These are phyloP conservation scores for Vanderwaltozyma tropicalis DNA, from an alignment of 805 yeast species.

Conservation along the genomic window DNA sequence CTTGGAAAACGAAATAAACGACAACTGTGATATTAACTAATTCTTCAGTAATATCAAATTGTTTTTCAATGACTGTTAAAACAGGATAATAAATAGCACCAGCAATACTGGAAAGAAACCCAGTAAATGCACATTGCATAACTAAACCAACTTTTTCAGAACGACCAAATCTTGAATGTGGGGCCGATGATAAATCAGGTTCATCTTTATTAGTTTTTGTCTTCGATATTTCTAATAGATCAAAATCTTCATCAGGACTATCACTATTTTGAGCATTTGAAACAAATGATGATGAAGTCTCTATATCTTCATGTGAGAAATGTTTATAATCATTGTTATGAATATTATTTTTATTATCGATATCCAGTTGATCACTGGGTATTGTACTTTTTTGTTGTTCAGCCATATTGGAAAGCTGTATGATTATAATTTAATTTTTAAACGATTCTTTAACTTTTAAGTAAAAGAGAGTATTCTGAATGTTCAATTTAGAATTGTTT, in stretches of 20 bases:
- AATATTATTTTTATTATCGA: too few relatives aligned
- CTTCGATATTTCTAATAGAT: neutral
- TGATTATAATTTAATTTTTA: too few relatives aligned
- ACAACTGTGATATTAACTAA: conserved; percentile 63
- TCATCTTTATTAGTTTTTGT: neutral
- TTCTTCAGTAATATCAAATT: conserved; percentile 48
- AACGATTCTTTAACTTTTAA: too few relatives aligned
- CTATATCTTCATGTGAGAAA: too few relatives aligned
- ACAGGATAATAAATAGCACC: conserved; percentile 79
- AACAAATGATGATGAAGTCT: too few relatives aligned
- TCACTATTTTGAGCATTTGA: too few relatives aligned
- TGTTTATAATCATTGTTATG: too few relatives aligned
- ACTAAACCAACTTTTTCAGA: conserved; percentile 35
- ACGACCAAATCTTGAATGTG: conserved; percentile 37
- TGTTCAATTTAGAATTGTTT: too few relatives aligned
- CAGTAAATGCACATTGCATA: conserved; percentile 34
- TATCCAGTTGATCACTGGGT: too few relatives aligned
- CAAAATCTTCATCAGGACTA: neutral
- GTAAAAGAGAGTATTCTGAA: too few relatives aligned
- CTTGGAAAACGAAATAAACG: conserved; percentile 67
- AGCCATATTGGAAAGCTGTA: too few relatives aligned
- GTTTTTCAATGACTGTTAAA: conserved; percentile 42
- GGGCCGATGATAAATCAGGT: conserved; percentile 6
- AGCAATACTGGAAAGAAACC: conserved; percentile 60
- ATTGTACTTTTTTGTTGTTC: too few relatives aligned